A percentile compares a stretch with the other conserved stretches of the same genome.
Conservation (phyloP, 495 filamentous ascomycete species). For the Aspergillus ostianus region DNA sequence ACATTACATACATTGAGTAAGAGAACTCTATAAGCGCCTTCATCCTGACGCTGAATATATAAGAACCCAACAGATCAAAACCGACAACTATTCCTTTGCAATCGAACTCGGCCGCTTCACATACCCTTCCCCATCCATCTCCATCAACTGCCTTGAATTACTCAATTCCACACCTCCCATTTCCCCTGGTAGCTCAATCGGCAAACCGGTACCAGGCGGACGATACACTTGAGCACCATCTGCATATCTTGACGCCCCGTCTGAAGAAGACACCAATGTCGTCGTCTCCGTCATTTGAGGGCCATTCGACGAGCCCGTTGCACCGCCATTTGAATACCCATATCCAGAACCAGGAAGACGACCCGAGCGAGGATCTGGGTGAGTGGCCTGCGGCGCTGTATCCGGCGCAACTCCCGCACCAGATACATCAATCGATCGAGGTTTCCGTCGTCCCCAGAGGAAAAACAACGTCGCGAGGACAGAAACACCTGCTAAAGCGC, state of each 20-base stretch:
- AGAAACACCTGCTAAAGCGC: constrained; percentile 35
- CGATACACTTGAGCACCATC: not conserved
- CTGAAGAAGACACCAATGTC: not conserved
- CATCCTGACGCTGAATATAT: not conserved
- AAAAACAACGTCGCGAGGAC: constrained; percentile 39
- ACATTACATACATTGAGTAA: not conserved
- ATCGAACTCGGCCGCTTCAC: constrained; percentile 1
- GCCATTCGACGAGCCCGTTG: not conserved
- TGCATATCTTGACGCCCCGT: not conserved
- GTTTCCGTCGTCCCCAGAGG: constrained; percentile 19
- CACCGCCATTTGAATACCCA: not conserved
- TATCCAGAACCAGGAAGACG: not conserved
- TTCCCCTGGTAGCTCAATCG: not conserved
- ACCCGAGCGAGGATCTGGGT: not conserved
- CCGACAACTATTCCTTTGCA: not conserved
- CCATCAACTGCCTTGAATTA: constrained; percentile 1
- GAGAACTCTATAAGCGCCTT: not conserved
- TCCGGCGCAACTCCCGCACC: not conserved
- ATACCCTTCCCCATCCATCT: constrained; percentile 3
- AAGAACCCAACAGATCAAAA: not conserved
- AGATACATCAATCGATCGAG: not conserved
- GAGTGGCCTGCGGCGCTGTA: not conserved
- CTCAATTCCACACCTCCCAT: not conserved
- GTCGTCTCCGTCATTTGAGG: not conserved
- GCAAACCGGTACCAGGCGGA: not conserved